Evolutionary conservation across 495 filamentous ascomycete species (phyloP).

Genomic region (Penicillium nucicola): DNA sequence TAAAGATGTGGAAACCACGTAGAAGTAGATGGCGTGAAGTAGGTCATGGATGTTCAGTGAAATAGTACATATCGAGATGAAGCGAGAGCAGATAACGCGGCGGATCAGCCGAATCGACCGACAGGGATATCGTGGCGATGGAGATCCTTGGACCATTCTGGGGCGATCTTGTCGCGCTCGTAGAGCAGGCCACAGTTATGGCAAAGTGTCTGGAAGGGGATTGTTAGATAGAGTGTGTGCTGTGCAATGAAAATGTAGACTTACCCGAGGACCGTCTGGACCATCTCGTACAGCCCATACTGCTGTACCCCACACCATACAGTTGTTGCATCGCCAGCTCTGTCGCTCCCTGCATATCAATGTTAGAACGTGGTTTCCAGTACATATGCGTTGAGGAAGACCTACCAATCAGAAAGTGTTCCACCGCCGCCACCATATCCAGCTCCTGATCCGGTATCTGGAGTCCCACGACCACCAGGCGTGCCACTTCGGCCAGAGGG

Average conservation of each 20-base stretch:
- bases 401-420: conserved; percentile 66
- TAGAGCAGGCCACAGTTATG: conserved; percentile 89
- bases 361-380: conserved; percentile 6
- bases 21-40: conserved; percentile 3
- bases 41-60: conserved; percentile 7
- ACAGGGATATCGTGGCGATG: conserved; percentile 57
- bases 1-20: background rate
- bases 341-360: conserved; percentile 60
- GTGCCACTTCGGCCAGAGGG: conserved; percentile 65
- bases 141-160: conserved; percentile 79
- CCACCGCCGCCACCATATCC: conserved; percentile 66
- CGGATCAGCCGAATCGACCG: conserved; percentile 25
- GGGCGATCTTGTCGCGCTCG: conserved; percentile 80
- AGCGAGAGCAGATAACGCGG: background rate
- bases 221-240: conserved; percentile 1
- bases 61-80: background rate
- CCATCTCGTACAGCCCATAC: conserved; percentile 96
- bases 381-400: background rate
- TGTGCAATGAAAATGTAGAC: background rate
- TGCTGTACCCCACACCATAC: conserved; percentile 78
- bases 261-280: conserved; percentile 77
- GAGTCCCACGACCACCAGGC: conserved; percentile 69
- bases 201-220: conserved; percentile 69
- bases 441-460: conserved; percentile 64
- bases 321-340: conserved; percentile 90